phyloP scores from a whole-genome alignment of 495 filamentous ascomycete genomes.

The Saxophila tyrrhenica region DNA sequence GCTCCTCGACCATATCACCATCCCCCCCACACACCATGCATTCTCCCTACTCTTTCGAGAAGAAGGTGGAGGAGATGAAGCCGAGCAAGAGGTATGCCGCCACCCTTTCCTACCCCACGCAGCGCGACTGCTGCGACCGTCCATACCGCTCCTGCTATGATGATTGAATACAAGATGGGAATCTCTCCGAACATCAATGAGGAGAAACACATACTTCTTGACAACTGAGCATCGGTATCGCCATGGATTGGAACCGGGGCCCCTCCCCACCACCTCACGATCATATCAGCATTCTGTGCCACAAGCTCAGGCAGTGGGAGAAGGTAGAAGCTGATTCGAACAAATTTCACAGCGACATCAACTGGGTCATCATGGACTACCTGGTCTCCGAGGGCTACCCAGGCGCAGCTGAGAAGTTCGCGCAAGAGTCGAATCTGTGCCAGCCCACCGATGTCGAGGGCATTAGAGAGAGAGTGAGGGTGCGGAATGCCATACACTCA shows the following conservation, averaged over 20 bases:
- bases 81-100: conserved; percentile 75
- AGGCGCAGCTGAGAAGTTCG: conserved; percentile 86
- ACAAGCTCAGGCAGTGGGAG: too few relatives aligned
- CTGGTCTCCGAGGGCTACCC: conserved; percentile 92
- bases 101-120: background rate
- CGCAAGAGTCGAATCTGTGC: conserved; percentile 79
- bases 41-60: conserved; percentile 59
- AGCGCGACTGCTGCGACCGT: background rate
- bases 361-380: conserved; percentile 92
- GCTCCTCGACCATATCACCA: conserved; percentile 28
- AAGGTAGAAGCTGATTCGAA: conserved; percentile 25
- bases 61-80: conserved; percentile 73
- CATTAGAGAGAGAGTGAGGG: conserved; percentile 67
- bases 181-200: conserved; percentile 96
- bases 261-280: background rate
- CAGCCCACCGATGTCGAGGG: conserved; percentile 56
- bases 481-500: conserved; percentile 66
- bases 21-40: conserved; percentile 12
- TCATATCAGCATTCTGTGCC: too few relatives aligned
- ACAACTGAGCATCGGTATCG: conserved; percentile 44
- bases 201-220: conserved; percentile 74
- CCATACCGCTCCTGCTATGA: conserved; percentile 43
- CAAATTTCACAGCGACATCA: conserved; percentile 65
- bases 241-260: background rate
- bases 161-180: conserved; percentile 94